A percentile compares a stretch with the other conserved stretches of the same genome.
phyloP scores from a whole-genome alignment of 179 eudicot species.

The Spergularia azorica region DNA sequence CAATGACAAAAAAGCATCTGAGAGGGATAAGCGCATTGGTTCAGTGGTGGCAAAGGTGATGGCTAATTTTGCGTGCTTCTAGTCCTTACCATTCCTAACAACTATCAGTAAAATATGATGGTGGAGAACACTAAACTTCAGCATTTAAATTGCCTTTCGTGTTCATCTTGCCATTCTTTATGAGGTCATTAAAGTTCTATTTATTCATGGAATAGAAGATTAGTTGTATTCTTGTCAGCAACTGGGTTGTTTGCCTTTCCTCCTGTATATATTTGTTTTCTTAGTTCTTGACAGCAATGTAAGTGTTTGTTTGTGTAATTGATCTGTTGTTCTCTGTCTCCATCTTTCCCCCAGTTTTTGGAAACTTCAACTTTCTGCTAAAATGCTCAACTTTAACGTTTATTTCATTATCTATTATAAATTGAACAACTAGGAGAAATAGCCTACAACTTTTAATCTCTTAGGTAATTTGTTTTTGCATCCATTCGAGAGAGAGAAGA shows the following conservation, averaged over 20 bases:
- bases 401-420: not conserved
- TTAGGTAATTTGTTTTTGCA: not conserved
- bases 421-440: not conserved
- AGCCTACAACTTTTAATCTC: not conserved
- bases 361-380: not conserved
- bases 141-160: not conserved
- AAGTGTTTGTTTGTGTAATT: not conserved
- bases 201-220: not conserved
- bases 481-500: not conserved
- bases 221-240: not conserved
- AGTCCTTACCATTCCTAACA: no score
- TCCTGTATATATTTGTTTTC: not conserved
- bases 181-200: not conserved
- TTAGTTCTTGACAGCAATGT: not conserved
- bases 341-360: not conserved
- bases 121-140: not conserved
- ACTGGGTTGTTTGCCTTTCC: not conserved
- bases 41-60: conserved; percentile 92
- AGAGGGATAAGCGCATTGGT: conserved; percentile 83
- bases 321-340: not conserved
- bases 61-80: not conserved
- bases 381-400: not conserved
- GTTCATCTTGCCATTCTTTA: not conserved
- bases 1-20: conserved; percentile 88
- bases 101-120: not conserved